Conservation (phyloP, 139 green algal species). For the Edaphochlamys debaryana region DNA sequence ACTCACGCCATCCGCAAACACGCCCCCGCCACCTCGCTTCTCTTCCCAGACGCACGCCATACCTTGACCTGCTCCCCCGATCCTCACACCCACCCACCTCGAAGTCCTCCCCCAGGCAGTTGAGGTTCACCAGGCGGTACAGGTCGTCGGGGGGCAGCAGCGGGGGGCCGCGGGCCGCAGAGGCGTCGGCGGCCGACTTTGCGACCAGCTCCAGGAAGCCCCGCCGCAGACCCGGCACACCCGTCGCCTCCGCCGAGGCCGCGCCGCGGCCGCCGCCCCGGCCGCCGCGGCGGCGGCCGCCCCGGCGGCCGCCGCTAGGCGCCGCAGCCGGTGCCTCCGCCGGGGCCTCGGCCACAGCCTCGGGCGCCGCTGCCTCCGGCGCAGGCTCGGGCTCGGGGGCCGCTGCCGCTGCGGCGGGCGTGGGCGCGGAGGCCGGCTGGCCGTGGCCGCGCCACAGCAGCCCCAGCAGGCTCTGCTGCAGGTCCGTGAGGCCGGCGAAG, state of each 20-base stretch:
- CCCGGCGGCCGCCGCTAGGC: no score
- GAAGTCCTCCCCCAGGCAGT: constrained; percentile 48
- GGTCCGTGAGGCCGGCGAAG: background rate
- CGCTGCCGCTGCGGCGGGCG: no score
- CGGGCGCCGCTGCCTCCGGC: background rate
- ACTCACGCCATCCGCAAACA: no score
- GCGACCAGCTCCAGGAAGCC: constrained; percentile 18
- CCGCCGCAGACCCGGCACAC: background rate
- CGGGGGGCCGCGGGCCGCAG: background rate
- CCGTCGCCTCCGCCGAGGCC: background rate
- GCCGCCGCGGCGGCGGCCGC: no score
- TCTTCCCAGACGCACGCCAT: no score
- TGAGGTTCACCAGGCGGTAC: constrained; percentile 46
- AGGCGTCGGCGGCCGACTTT: background rate
- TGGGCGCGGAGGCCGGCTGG: no score
- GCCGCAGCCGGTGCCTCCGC: background rate
- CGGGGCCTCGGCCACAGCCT: background rate
- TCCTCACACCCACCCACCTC: background rate
- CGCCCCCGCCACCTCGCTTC: no score
- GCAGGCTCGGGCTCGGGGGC: no score
- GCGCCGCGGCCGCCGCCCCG: no score
- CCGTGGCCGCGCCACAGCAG: constrained; percentile 5
- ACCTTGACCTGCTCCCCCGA: no score
- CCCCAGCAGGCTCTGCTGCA: constrained; percentile 36
- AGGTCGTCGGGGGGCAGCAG: constrained; percentile 4